phyloP scores from a whole-genome alignment of 2,329 filamentous ascomycete genomes.

The Aspergillus pseudoviridinutans region DNA sequence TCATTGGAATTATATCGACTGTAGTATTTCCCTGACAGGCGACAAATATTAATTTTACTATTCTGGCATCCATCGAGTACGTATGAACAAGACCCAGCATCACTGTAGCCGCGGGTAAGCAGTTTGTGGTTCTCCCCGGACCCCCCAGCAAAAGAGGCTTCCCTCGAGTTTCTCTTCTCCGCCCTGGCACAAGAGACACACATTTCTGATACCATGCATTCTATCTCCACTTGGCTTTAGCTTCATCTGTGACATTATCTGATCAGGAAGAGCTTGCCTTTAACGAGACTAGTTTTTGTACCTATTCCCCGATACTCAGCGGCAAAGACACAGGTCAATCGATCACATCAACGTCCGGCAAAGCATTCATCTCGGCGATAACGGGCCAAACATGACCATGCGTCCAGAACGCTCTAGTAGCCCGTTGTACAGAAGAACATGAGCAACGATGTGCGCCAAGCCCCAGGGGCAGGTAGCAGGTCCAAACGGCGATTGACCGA shows the following conservation, averaged over 20 bases:
- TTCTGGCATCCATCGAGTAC: neutral
- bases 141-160: constrained; percentile 5
- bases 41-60: neutral
- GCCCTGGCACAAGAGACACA: constrained; percentile 5
- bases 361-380: constrained; percentile 25
- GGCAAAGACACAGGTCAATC: neutral
- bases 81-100: no score
- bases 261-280: neutral
- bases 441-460: constrained; percentile 31
- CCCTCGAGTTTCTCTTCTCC: constrained; percentile 16
- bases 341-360: constrained; percentile 22
- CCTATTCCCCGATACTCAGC: neutral
- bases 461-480: constrained; percentile 24
- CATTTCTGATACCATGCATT: neutral
- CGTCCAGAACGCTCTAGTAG: constrained; percentile 20
- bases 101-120: constrained; percentile 12
- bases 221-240: neutral
- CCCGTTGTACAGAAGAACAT: constrained; percentile 26
- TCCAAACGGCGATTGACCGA: constrained; percentile 30
- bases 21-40: neutral
- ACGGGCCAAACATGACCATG: constrained; percentile 27
- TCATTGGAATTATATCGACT: neutral
- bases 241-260: neutral
- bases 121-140: constrained; percentile 13
- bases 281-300: neutral